Percentiles rank a stretch among this genome's conserved stretches.
Evolutionary conservation across 164 flowering plant genomes (phyloP).

Genomic region (Sextonia rubra): DNA sequence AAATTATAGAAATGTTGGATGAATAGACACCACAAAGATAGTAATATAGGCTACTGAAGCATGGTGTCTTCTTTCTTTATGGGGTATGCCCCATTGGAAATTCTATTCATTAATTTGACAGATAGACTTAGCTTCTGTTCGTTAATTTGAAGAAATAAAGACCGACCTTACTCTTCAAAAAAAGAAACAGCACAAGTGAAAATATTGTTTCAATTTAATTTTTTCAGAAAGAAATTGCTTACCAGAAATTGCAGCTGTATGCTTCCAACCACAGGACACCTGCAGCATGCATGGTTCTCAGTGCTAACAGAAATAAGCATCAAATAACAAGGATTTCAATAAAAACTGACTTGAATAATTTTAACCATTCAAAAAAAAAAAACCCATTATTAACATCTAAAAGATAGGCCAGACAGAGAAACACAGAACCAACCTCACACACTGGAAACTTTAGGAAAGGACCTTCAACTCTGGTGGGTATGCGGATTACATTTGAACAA

Average conservation of each 20-base stretch:
- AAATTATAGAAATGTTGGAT: neutral
- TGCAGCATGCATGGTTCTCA: conserved; percentile 21
- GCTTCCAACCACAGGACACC: conserved; percentile 99
- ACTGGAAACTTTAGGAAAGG: conserved; percentile 56
- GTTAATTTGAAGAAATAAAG: too few species aligned
- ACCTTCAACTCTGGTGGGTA: conserved; percentile 78
- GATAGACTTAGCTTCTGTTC: too few species aligned
- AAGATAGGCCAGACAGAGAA: neutral
- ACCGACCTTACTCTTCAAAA: too few species aligned
- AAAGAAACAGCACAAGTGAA: neutral
- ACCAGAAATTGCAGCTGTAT: conserved; percentile 95
- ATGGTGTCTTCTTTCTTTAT: too few species aligned
- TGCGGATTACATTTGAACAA: conserved; percentile 36
- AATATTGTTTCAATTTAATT: neutral
- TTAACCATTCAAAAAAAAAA: neutral
- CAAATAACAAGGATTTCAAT: neutral
- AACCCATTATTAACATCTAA: neutral
- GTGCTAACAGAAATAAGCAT: neutral
- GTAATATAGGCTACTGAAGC: neutral
- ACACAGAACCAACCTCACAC: conserved; percentile 42
- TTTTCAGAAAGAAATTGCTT: conserved; percentile 7
- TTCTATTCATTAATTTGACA: too few species aligned
- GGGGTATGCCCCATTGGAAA: too few species aligned
- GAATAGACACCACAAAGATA: neutral
- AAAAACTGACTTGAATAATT: neutral